These are phyloP conservation scores for Vigna radiata DNA, from an alignment of 306 rosid genomes.

Conservation along the genomic window DNA sequence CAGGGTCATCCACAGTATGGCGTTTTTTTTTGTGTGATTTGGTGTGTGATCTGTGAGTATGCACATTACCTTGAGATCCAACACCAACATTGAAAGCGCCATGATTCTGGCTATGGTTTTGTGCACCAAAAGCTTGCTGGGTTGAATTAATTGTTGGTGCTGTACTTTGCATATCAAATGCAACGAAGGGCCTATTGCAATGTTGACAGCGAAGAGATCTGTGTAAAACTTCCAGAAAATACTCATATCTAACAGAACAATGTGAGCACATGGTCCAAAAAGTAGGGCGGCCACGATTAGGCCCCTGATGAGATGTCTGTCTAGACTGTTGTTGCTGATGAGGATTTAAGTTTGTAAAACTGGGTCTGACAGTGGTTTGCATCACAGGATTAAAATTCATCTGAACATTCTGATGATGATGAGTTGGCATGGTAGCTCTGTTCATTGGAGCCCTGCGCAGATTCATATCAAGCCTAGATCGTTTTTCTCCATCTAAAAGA, in stretches of 20 bases:
- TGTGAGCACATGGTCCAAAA: constrained; percentile 86
- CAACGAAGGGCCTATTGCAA: constrained; percentile 68
- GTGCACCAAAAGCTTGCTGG: constrained; percentile 56
- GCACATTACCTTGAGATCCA: constrained; percentile 51
- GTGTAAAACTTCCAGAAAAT: constrained; percentile 59
- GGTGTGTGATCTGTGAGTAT: constrained; percentile 43
- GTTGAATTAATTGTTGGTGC: constrained; percentile 50
- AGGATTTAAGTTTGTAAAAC: constrained; percentile 50
- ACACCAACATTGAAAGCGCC: constrained; percentile 55
- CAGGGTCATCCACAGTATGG: constrained; percentile 42
- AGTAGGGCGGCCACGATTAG: constrained; percentile 50
- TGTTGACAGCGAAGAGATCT: constrained; percentile 72
- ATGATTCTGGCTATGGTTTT: constrained; percentile 47
- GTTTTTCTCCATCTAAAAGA: constrained; percentile 78
- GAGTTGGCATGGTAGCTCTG: constrained; percentile 49
- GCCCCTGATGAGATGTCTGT: constrained; percentile 58
- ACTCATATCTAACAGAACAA: constrained; percentile 70
- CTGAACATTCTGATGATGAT: constrained; percentile 53
- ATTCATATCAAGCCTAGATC: constrained; percentile 62
- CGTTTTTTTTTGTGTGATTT: constrained; percentile 43
- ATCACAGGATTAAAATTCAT: constrained; percentile 45
- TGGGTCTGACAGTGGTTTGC: constrained; percentile 58
- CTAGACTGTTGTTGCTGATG: constrained; percentile 54
- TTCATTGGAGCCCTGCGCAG: constrained; percentile 48
- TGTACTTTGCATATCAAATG: constrained; percentile 59